These are phyloP conservation scores for Phytomonas francai DNA, from an alignment of 208 protist species.

Conservation along the genomic window DNA sequence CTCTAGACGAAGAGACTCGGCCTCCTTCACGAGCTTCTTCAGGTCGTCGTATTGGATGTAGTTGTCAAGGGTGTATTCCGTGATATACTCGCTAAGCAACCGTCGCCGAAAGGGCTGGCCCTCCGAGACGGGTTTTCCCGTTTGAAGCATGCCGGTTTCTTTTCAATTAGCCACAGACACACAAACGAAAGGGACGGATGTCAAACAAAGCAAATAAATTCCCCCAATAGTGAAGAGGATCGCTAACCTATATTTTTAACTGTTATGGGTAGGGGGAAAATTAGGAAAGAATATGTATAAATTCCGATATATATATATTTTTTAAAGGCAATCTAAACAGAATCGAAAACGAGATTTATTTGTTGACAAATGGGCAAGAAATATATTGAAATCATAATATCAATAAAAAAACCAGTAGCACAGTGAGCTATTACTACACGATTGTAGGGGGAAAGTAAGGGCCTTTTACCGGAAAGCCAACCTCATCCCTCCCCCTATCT, in stretches of 20 bases:
- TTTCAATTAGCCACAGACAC: background rate
- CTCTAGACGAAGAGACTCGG: slow-evolving; percentile 39
- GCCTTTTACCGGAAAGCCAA: too few species aligned
- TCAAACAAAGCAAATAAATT: slow-evolving; percentile 5
- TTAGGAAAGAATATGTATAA: background rate
- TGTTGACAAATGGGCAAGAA: too few species aligned
- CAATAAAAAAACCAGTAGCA: too few species aligned
- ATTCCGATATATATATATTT: too few species aligned
- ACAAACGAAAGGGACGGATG: background rate
- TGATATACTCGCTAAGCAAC: slow-evolving; percentile 82
- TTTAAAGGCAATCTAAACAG: too few species aligned
- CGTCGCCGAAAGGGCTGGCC: slow-evolving; percentile 73
- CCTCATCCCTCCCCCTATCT: too few species aligned
- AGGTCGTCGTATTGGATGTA: slow-evolving; percentile 80
- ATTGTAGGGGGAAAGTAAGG: too few species aligned
- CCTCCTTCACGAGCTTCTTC: slow-evolving; percentile 67
- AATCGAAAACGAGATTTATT: too few species aligned
- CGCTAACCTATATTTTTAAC: background rate
- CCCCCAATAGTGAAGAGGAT: background rate
- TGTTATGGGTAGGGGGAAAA: background rate
- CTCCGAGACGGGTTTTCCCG: slow-evolving; percentile 55
- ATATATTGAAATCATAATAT: too few species aligned
- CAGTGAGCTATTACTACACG: too few species aligned
- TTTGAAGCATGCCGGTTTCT: slow-evolving; percentile 35
- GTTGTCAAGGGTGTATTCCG: slow-evolving; percentile 72